phyloP scores from a whole-genome alignment of 139 green algal genomes.

The Monoraphidium neglectum region DNA sequence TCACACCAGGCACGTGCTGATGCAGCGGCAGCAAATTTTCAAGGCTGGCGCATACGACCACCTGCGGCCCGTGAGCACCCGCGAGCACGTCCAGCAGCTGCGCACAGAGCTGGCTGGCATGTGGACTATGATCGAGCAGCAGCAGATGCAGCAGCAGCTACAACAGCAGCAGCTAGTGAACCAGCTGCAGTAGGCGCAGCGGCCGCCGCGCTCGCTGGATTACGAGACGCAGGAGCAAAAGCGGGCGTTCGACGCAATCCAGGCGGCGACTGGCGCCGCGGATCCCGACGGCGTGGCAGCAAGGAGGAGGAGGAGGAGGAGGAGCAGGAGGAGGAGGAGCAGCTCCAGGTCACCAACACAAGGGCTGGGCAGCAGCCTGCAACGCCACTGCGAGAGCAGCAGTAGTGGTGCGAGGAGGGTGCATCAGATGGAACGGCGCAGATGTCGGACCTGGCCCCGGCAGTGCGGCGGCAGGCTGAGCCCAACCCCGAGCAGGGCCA shows the following conservation, averaged over 20 bases:
- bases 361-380: too few relatives aligned
- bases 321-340: too few relatives aligned
- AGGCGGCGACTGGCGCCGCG: too few relatives aligned
- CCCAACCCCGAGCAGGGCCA: too few relatives aligned
- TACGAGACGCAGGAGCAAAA: constrained; percentile 11
- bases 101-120: constrained; percentile 2
- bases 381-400: too few relatives aligned
- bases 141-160: background rate
- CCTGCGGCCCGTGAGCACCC: constrained; percentile 9
- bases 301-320: too few relatives aligned
- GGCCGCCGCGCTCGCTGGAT: constrained; percentile 1
- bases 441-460: too few relatives aligned
- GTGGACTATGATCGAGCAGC: background rate
- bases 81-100: constrained; percentile 7
- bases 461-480: too few relatives aligned
- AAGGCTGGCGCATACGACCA: background rate
- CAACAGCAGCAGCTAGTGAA: constrained; percentile 9
- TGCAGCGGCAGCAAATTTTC: background rate
- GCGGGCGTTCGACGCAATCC: background rate
- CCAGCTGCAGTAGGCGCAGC: background rate
- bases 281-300: too few relatives aligned
- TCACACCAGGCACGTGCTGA: background rate
- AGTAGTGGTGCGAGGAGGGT: too few relatives aligned
- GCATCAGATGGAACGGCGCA: too few relatives aligned
- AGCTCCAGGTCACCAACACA: too few relatives aligned